Base-by-base conservation (phyloP, 2,329 filamentous ascomycete species). In the Aspergillus eucalypticola region DNA sequence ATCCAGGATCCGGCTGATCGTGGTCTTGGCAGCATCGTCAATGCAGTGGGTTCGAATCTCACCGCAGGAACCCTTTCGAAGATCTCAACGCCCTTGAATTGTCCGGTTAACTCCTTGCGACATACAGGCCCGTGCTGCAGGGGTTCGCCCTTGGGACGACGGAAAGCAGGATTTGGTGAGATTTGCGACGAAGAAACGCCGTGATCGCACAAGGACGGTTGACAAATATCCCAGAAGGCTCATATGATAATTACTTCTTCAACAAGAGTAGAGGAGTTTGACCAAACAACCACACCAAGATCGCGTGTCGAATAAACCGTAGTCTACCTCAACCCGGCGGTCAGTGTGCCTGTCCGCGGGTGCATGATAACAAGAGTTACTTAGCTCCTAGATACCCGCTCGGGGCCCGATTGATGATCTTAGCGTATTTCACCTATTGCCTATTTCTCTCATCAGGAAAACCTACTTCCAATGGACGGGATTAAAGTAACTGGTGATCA, bases 61-160 rank as follows among this genome's bases (percentile, higher is more conserved):
- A 52, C 54, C 58, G 58, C 56, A 64, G 59, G 59, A 59, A 62
- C 55, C 52, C 60, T 54, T 49, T 59, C 53, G 58, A 54, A 50
- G 66, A 56, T 60, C 56, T 62, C 56, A 49, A 64, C 65, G 59
- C 56, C 59, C 61, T 60, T 55, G 52, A 61, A 63, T 63, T 61
- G 46, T 62, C 61, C 64, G 60, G 50, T 27, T 42, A 53, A 54
- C 60, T 66, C 71, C 72, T 73, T 74, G 66, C 71, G 48, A 67
- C 61, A 49, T 32, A 50, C 46, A 59, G 60, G 65, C 67, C 68
- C 60, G 71, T 70, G 70, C 66, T 64, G 60, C 54, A 64, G 59
- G 61, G 56, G 61, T 57, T 54, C 49, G 44, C 21, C 32, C 25
- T 38, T 44, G 8, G 53, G 42, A 27, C 23, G 38, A 21, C 17